Evolutionary conservation across 176 grass and related monocot species (phyloP), one percentile per base, ranked within the genome.

Genomic region (Melocanna baccifera): DNA sequence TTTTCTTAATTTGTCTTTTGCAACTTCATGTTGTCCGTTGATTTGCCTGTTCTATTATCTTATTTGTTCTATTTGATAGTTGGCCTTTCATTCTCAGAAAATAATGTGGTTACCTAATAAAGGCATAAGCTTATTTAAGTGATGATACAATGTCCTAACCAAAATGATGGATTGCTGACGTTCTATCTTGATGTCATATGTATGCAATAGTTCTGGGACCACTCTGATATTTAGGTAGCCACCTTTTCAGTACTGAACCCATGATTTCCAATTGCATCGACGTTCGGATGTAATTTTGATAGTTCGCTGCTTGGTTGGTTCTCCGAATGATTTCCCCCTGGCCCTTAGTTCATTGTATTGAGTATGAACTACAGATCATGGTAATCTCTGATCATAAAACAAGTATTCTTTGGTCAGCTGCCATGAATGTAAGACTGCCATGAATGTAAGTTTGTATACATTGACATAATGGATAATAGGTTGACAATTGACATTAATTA

Each of bases 351-450:
- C 86, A 79, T 48, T 76, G 20, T 71, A 39, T 62, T 40, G 41
- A 47, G 14, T 78, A 59, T 85, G 70, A n/a, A 66, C 25, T 65
- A 72, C 69, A 19, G 1, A 6, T n/a, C 40, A 56, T 70, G 50
- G 20, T 52, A 80, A 41, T 41, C 29, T 75, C n/a, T 29, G 29
- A 69, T 80, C 23, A 50, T 83, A 52, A 29, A 25, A 69, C 42
- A 41, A 71, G 41, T 82, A 64, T 81, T 15, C 34, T 89, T 28
- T 78, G 57, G 45, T 63, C 12, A 85, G 22, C 34, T 82, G 23
- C 34, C 9, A 85, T 45, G 64, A 82, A 70, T 86, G 78, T 71
- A 82, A 71, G 42, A n/a, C 34, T 82, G 23, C 34, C 9, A 85
- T 45, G 64, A 82, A 70, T 86, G 78, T 71, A 82, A 71, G 42